These are phyloP conservation scores for Monosporascus sp. DNA, from an alignment of 2,329 filamentous ascomycete genomes.

Conservation along the genomic window DNA sequence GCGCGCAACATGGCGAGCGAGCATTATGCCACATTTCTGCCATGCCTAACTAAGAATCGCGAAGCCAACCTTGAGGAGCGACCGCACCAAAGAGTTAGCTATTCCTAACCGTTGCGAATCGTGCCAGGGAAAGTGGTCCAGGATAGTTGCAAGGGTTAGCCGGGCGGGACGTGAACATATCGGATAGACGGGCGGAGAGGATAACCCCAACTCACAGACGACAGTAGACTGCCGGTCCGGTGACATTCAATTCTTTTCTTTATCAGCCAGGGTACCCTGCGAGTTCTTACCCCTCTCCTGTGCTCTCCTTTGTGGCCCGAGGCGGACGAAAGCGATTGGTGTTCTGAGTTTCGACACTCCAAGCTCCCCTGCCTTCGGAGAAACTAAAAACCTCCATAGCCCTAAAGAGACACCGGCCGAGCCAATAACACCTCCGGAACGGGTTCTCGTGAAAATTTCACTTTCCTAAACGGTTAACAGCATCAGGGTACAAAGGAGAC, in stretches of 20 bases:
- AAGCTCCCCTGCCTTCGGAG: not conserved
- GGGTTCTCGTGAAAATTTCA: not conserved
- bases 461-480: not conserved
- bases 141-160: conserved; percentile 2
- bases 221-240: not conserved
- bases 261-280: not conserved
- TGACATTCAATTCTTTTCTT: not conserved
- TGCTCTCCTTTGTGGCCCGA: not conserved
- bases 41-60: not conserved
- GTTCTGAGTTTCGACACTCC: not conserved
- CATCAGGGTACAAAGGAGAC: not conserved
- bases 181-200: conserved; percentile 12
- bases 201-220: not conserved
- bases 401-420: not conserved
- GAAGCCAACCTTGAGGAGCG: not conserved
- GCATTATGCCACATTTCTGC: not conserved
- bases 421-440: not conserved
- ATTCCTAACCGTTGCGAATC: not conserved
- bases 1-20: not conserved
- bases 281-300: not conserved
- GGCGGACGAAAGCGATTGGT: not conserved
- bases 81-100: not conserved
- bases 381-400: not conserved
- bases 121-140: conserved; percentile 6
- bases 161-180: conserved; percentile 8